Evolutionary conservation across 306 rosid species (phyloP).

Genomic region (Pachyrhizus erosus): DNA sequence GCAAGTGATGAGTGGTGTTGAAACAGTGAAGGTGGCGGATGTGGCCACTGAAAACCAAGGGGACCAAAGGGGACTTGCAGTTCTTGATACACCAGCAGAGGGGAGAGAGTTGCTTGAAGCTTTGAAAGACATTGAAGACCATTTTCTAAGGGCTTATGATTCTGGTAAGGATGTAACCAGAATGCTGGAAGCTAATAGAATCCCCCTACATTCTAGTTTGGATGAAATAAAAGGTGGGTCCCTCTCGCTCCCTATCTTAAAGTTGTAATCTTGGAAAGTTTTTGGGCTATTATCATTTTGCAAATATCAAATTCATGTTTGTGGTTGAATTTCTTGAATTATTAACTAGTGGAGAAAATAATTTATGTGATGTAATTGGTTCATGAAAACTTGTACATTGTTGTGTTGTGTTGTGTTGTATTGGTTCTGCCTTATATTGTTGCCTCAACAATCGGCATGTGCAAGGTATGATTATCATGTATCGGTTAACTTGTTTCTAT

Average conservation of each 20-base stretch:
- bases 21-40: constrained; percentile 54
- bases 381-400: constrained; percentile 26
- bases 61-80: constrained; percentile 64
- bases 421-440: constrained; percentile 2
- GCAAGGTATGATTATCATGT: constrained; percentile 19
- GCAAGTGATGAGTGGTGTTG: constrained; percentile 51
- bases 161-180: constrained; percentile 82
- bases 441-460: constrained; percentile 30
- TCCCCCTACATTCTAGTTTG: constrained; percentile 81
- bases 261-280: constrained; percentile 1
- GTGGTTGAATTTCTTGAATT: constrained; percentile 18
- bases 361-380: constrained; percentile 27
- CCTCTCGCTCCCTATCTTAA: constrained; percentile 49
- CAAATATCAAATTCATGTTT: constrained; percentile 15
- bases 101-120: constrained; percentile 96
- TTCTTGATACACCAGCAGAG: constrained; percentile 72
- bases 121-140: constrained; percentile 79
- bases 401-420: constrained; percentile 13
- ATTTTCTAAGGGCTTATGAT: constrained; percentile 75
- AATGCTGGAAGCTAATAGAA: constrained; percentile 91
- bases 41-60: constrained; percentile 48
- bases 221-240: constrained; percentile 88
- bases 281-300: background rate
- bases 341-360: background rate
- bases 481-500: constrained; percentile 17